Base-by-base conservation (phyloP, 805 yeast species). In the Cyberlindnera suaveolens region DNA sequence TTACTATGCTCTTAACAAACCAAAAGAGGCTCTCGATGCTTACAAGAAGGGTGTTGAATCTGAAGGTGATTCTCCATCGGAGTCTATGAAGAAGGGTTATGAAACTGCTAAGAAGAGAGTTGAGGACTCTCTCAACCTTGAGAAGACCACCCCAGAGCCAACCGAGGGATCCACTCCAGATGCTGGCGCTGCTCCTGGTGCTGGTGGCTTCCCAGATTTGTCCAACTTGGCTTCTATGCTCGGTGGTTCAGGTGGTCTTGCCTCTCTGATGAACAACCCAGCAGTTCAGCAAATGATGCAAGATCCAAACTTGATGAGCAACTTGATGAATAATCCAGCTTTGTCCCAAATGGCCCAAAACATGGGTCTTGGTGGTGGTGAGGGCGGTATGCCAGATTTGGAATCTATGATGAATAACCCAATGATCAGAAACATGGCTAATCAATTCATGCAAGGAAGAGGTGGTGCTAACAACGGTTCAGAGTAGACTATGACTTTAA, bases 41-140 rank as follows among this genome's bases (percentile, higher is more conserved):
- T 93, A 93, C 67, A 81, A 85, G 65, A 74, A 73, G 51, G 99
- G 96, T 33, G 65, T 93, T 52, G 89, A 85, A 45, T 78, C 79
- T 44, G 98, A 93, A 67, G 96, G 97, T 36, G 85, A 79, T 36
- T 67, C 70, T 20, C 88, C 91, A 38, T 78, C 90, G 7, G 96
- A 85, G 34, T 90, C 93, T 15, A 91, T 91, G 96, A 77, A 75
- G 64, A 82, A 82, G 60, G 99, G 96, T 42, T 89, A 80, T 62
- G 96, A 91, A 64, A 86, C 96, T 31, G 97, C 97, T 19, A 86
- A 87, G 70, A 78, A 77, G 65, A 82, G 90, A 62, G 87, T 85
- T 33, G 88, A 85, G 56, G 90, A 83, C 59, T 85, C 87, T 43
- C 66, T 82, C 51, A 78, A 62, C 30, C 14, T 38, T 27, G 40